Base-by-base conservation (phyloP, 1,284 basidiomycete genomes). In the Microbotryum intermedium region DNA sequence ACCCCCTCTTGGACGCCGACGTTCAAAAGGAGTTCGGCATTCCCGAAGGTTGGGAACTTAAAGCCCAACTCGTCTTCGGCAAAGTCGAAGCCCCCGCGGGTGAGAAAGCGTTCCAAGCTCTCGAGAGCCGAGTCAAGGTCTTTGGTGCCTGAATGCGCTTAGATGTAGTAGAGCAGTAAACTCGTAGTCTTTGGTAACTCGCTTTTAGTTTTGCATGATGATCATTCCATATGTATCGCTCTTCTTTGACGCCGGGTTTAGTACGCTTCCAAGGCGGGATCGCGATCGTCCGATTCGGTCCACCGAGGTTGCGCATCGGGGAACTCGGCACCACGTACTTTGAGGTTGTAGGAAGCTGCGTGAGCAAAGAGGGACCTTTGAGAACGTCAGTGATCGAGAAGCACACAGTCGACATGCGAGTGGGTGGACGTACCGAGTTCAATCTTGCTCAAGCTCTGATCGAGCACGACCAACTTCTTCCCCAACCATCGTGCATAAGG, bases 391-490 rank as follows among this genome's bases (percentile, higher is more conserved):
- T 8, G 13, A 26, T 18, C n/a, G 18, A 34, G 13, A 45, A 29
- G 48, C 9, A 7, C 13, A 25, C 4, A 34, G 25, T 2, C 18
- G 11, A 4, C 6, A 9, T 20, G 42, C 16, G 23, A 57, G 18
- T 11, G 23, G 8, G 28, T 21, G n/a, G 26, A 70, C 81, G 66
- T 67, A 93, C 93, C 89, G 70, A 87, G 84, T 80, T 98, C 94
- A 59, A 97, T 94, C 77, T 97, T 98, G 70, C 86, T 82, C 26
- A 97, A 77, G 11, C 89, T 93, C 66, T 88, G 83, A 5, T 81
- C 77, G 0, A 93, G 94, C 46, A 95, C 88, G 5, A 77, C 73
- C 72, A 97, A 90, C 77, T 98, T 97, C 77, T 90, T 93, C 51
- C 79, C 79, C 50, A 97, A 79, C 58, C 90, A 86, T 50, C 79